phyloP scores from a whole-genome alignment of 2,329 filamentous ascomycete species.

The Xylariaceae sp. region DNA sequence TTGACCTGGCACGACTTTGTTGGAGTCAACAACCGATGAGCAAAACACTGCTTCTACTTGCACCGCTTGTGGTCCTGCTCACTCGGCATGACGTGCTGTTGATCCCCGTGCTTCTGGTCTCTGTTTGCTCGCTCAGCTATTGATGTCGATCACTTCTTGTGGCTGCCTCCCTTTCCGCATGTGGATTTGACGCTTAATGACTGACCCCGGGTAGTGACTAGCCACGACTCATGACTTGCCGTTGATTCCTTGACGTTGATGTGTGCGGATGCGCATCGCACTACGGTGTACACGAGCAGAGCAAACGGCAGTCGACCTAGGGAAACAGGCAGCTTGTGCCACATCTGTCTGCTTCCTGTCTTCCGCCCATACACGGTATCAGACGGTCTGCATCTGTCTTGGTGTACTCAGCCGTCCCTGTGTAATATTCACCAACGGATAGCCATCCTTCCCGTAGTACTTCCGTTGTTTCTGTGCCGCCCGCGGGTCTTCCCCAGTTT shows the following conservation, averaged over 20 bases:
- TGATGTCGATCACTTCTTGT: constrained; percentile 18
- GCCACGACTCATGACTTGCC: constrained; percentile 23
- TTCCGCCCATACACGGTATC: constrained; percentile 2
- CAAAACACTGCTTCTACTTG: too few species aligned
- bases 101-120: constrained; percentile 15
- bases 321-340: constrained; percentile 23
- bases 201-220: constrained; percentile 15
- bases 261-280: neutral
- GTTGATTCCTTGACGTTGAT: constrained; percentile 3
- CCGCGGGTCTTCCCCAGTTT: neutral
- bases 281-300: neutral
- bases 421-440: constrained; percentile 1
- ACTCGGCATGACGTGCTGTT: constrained; percentile 12
- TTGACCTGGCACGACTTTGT: too few species aligned
- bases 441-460: constrained; percentile 13
- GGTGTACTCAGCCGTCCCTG: constrained; percentile 23
- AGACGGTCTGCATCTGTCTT: constrained; percentile 7
- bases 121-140: constrained; percentile 23
- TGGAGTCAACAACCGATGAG: too few species aligned
- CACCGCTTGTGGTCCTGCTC: neutral
- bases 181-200: constrained; percentile 18
- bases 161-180: constrained; percentile 14
- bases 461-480: constrained; percentile 13
- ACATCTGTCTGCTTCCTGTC: constrained; percentile 2
- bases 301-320: constrained; percentile 9